Base-by-base conservation (phyloP, 208 protist species). In the Strigomonas galati region DNA sequence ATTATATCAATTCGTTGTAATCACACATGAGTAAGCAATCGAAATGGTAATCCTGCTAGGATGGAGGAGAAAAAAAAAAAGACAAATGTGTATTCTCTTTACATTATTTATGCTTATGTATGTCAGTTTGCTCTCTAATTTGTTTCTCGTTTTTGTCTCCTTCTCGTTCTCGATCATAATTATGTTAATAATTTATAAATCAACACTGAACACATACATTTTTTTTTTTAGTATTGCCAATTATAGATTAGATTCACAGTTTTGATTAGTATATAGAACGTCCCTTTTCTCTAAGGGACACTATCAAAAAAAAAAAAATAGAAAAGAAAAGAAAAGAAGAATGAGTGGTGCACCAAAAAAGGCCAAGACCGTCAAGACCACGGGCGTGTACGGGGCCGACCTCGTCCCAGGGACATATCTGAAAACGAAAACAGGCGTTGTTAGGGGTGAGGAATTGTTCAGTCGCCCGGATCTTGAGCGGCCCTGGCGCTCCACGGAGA, bases 371-470 rank as follows among this genome's bases (percentile, higher is more conserved):
- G 48, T 24, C 5, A 90, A 85, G 58, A 68, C 62, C 0, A 82
- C 78, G 3, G 90, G 90, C 28, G 85, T 92, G 23, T 93, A 92
- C 69, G 87, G 73, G 1, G 87, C 69, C 12, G 80, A 85, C 31
- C 60, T 81, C 5, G 64, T 91, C 23, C 87, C 91, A 0, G 87
- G 85, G 0, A 81, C 78, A 12, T 92, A 92, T 64, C 46, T 92
- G 15, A 84, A 84, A 49, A 92, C 87, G 4, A 57, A 71, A 17
- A 96, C 87, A 15, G 91, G 91, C 17, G 79, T 87, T 0, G 67
- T 81, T 37, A 78, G 91, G 0, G 91, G 91, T 0, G 86, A 94
- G 61, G 91, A 96, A 53, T 76, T 96, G 1, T 96, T 94, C 65
- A 78, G 81, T 37, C 85, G 91, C 0, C 91, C 91, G 4, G 90